A percentile compares a stretch with the other conserved stretches of the same genome.
phyloP scores from a whole-genome alignment of 345 rosid species.

The Raphanus sativus region DNA sequence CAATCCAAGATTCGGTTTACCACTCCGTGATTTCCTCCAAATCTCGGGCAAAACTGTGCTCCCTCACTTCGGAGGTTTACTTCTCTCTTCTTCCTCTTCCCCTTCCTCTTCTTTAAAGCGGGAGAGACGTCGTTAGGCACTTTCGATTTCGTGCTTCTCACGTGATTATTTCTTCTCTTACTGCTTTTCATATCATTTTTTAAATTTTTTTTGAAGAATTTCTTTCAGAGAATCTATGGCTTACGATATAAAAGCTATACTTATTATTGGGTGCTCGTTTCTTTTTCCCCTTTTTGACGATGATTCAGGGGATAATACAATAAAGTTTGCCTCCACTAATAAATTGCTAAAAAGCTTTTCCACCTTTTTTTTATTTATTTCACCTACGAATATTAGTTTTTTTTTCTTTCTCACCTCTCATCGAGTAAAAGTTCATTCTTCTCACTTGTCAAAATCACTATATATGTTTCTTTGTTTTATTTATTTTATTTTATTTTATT shows the following conservation, averaged over 20 bases:
- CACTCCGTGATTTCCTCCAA: conserved; percentile 5
- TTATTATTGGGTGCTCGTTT: conserved; percentile 19
- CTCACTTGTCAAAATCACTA: neutral
- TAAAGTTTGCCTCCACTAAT: conserved; percentile 6
- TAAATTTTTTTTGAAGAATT: neutral
- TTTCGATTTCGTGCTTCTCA: conserved; percentile 20
- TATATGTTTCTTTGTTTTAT: neutral
- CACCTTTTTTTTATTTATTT: neutral
- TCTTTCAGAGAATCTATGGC: conserved; percentile 17
- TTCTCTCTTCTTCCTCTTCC: conserved; percentile 15
- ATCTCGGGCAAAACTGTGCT: conserved; percentile 17
- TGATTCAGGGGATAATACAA: conserved; percentile 1
- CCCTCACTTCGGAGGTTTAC: conserved; percentile 13
- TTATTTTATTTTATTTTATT: neutral
- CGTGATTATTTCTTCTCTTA: conserved; percentile 3
- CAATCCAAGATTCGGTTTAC: conserved; percentile 10
- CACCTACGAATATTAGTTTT: conserved; percentile 3
- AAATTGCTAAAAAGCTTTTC: neutral
- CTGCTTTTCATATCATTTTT: neutral
- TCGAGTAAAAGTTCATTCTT: neutral
- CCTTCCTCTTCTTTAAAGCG: conserved; percentile 6
- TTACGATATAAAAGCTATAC: neutral
- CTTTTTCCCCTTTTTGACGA: conserved; percentile 14
- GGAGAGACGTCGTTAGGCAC: neutral
- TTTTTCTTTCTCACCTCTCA: neutral